Evolutionary conservation across 441 rosid species (phyloP), one percentile per base, ranked within the genome.

Genomic region (Brassica hybrid): DNA sequence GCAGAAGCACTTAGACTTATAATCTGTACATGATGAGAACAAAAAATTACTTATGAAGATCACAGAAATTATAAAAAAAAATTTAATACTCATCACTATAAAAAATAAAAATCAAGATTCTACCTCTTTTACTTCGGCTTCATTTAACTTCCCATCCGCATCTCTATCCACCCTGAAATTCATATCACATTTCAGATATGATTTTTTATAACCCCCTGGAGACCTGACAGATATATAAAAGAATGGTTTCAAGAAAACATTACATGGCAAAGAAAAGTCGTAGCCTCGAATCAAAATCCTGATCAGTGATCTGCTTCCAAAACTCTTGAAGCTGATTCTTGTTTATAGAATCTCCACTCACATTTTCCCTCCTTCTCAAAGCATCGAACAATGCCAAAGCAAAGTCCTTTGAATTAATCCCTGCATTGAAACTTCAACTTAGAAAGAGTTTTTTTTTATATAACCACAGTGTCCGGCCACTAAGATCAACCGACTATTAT

Each of bases 181-280:
- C 58, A 74, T 65, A 63, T 25, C 38, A 65, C n/a, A 69, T 9
- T 45, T 48, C 3, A 76, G 41, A 16, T 36, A 14, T 5, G 38
- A 2, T 34, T 34, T 34, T 7, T 34, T 34, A 34, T 34, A 34
- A 34, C 38, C 38, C 38, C 38, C 38, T 34, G 38, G 38, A 34
- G 38, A 34, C 38, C 38, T 34, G 2, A 54, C 14, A 1, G 14
- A 23, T 41, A 65, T 61, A 19, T 13, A 10, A 11, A 25, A 16
- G 54, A 45, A 73, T 21, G 34, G 19, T 27, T 52, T 69, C 11
- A 57, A 27, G 52, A 48, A 34, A 60, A 59, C 50, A 69, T 74
- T 87, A 87, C 93, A 89, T 84, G 76, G 80, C 89, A 4, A 89
- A 89, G 85, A 89, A 89, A 81, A 81, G 84, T 63, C 79, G 81